Conservation (phyloP, 257 asterid genomes). For the Solanum lignicaule region DNA sequence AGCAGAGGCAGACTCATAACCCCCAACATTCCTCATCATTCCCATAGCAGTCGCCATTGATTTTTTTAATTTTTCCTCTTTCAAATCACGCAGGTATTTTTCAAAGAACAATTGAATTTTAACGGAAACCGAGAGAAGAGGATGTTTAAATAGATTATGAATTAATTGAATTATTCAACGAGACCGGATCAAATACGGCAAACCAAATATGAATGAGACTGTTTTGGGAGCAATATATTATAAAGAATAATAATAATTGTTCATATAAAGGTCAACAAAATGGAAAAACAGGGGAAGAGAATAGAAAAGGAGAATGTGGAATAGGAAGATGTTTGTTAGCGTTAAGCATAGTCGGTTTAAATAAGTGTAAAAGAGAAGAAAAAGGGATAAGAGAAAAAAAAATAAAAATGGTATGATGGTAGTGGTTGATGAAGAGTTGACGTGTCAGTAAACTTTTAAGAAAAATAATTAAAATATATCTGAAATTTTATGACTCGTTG, state of each 20-base stretch:
- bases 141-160: neutral
- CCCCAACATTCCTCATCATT: constrained; percentile 12
- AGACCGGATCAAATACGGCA: neutral
- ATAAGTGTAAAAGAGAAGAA: neutral
- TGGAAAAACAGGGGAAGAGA: neutral
- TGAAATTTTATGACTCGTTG: too few species aligned
- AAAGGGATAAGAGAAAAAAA: neutral
- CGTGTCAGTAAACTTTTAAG: neutral
- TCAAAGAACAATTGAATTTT: neutral
- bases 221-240: neutral
- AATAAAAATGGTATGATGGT: neutral
- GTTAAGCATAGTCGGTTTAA: neutral
- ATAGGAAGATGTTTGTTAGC: neutral
- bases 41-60: constrained; percentile 41
- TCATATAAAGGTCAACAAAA: neutral
- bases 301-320: neutral
- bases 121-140: neutral
- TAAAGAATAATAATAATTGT: neutral
- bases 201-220: neutral
- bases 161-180: neutral
- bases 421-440: neutral
- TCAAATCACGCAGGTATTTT: neutral
- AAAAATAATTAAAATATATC: neutral
- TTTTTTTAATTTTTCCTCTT: neutral
- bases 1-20: constrained; percentile 21